phyloP scores from a whole-genome alignment of 2,329 filamentous ascomycete genomes.

The Cadophora luteo-olivacea region DNA sequence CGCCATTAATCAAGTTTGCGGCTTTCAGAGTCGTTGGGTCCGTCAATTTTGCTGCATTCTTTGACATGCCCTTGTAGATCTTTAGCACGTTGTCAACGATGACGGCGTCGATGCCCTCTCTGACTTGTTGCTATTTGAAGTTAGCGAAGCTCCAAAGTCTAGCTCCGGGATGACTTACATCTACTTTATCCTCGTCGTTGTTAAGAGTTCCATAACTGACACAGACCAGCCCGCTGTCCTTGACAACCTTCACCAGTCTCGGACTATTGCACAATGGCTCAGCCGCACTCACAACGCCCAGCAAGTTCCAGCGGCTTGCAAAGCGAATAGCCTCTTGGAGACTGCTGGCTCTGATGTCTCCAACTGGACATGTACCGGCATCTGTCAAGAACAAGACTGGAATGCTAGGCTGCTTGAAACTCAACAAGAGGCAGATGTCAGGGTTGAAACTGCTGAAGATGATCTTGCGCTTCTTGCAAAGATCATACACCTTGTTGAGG shows the following conservation, averaged over 20 bases:
- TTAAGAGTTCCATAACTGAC: conserved; percentile 93
- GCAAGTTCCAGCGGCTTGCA: conserved; percentile 90
- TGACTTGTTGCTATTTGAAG: conserved; percentile 68
- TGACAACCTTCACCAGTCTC: conserved; percentile 87
- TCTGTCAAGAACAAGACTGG: conserved; percentile 95
- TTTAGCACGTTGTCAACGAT: conserved; percentile 95
- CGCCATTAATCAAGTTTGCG: conserved; percentile 16
- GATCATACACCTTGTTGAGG: conserved; percentile 86
- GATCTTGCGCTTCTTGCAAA: conserved; percentile 83
- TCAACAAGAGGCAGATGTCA: conserved; percentile 91
- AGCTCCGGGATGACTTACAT: conserved; percentile 63
- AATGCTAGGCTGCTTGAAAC: conserved; percentile 96
- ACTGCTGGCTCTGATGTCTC: conserved; percentile 88
- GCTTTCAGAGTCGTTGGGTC: conserved; percentile 17
- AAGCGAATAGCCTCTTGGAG: conserved; percentile 96
- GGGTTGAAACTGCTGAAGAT: conserved; percentile 98
- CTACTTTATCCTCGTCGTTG: conserved; percentile 84
- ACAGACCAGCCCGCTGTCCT: conserved; percentile 91
- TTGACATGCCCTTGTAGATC: conserved; percentile 81
- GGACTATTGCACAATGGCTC: conserved; percentile 90
- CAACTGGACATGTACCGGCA: conserved; percentile 79
- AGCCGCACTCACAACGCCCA: conserved; percentile 89
- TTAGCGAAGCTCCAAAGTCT: conserved; percentile 10
- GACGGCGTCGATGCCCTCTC: conserved; percentile 95
- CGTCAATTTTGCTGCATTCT: conserved; percentile 34